Conservation (phyloP, 148 eudicot species). For the Arctostaphylos glauca region DNA sequence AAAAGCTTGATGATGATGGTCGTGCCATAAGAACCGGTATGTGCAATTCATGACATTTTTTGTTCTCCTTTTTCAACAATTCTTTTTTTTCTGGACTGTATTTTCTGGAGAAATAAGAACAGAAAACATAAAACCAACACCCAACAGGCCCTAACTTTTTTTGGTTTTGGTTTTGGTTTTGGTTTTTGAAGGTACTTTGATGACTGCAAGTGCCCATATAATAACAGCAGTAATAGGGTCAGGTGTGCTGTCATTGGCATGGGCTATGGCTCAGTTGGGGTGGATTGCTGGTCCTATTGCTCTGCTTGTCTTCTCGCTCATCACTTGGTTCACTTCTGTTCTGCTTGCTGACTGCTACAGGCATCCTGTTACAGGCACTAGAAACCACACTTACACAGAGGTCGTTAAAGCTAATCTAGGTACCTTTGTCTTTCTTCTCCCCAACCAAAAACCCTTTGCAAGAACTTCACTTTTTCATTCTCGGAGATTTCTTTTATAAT, state of each 20-base stretch:
- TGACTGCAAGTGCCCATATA: conserved; percentile 56
- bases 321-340: conserved; percentile 46
- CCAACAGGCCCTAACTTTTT: not conserved
- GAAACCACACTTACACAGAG: conserved; percentile 48
- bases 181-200: conserved; percentile 38
- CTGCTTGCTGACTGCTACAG: conserved; percentile 57
- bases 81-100: not conserved
- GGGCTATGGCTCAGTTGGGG: conserved; percentile 72
- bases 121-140: not conserved
- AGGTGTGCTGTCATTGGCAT: conserved; percentile 59
- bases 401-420: conserved; percentile 51
- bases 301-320: conserved; percentile 32
- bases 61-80: not conserved
- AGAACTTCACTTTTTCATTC: too few relatives aligned
- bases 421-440: not conserved
- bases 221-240: conserved; percentile 65
- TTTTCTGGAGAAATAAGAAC: not conserved
- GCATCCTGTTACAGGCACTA: conserved; percentile 31
- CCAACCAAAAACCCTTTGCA: too few relatives aligned
- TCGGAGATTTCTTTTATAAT: too few relatives aligned
- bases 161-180: not conserved
- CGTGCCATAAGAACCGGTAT: conserved; percentile 35
- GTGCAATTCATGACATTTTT: not conserved
- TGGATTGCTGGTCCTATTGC: conserved; percentile 58
- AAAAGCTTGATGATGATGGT: conserved; percentile 48